Conservation (phyloP, 345 rosid genomes). For the Eucalyptus cloeziana region DNA sequence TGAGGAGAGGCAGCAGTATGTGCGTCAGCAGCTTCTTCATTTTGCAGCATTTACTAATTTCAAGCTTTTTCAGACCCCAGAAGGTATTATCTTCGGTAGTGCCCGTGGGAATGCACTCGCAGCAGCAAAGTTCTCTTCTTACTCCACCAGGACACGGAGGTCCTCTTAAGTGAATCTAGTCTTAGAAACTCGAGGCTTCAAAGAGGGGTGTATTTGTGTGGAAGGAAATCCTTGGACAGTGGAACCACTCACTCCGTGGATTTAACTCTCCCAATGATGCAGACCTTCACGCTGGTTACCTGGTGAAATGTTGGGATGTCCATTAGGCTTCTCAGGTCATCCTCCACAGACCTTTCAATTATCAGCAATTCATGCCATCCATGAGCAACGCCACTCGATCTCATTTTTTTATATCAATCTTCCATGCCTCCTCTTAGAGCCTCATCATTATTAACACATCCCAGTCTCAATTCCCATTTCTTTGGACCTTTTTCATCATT, state of each 20-base stretch:
- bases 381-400: fast-evolving
- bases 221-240: not conserved
- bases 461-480: not conserved
- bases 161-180: not conserved
- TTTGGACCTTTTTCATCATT: not conserved
- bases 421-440: not conserved
- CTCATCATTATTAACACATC: not conserved
- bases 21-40: not conserved
- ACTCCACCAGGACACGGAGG: not conserved
- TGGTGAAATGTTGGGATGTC: not conserved
- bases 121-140: not conserved
- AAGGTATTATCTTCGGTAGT: not conserved
- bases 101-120: not conserved
- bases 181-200: not conserved
- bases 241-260: not conserved
- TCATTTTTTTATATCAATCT: fast-evolving
- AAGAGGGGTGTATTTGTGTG: not conserved
- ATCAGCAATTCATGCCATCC: not conserved
- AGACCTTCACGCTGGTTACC: not conserved
- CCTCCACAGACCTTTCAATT: not conserved
- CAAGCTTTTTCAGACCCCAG: not conserved
- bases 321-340: not conserved
- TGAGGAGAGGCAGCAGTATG: not conserved
- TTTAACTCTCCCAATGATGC: not conserved
- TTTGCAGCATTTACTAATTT: not conserved